Evolutionary conservation across 306 rosid species (phyloP), one percentile per base, ranked within the genome.

Genomic region (Fragaria nilgerrensis): DNA sequence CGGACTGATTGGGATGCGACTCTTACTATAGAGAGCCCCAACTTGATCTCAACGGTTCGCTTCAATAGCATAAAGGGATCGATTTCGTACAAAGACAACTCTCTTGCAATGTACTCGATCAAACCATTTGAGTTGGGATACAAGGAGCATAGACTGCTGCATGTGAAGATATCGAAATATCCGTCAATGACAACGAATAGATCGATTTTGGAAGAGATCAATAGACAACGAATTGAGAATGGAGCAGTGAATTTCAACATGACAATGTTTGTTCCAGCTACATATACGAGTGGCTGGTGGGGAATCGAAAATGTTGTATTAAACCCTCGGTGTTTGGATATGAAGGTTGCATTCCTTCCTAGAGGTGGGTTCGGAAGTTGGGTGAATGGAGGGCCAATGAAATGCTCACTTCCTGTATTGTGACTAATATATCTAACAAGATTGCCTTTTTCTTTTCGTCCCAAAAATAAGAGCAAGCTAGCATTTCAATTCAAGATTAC

Each of bases 251-350:
- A 11, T 27, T 47, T 70, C 6, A 27, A 34, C 74, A 27, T 47
- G 59, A 34, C 17, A 27, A 47, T 70, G 59, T 70, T 70, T 29
- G 63, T 52, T 71, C 50, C 45, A 25, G 75, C 75, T 7, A 50
- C 75, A 34, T 70, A 70, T 12, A 50, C 25, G 29, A 32, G 19
- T 0, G 75, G 47, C 5, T 71, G 47, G 47, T 49, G 63, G 29
- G 75, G 45, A 15, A 45, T 13, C 11, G 27, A 71, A 20, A 0
- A 20, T 5, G 32, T 71, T 71, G 62, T 34, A 2, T 48, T 32
- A 5, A 71, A 22, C 62, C 75, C 47, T 71, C 75, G 32, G 19
- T 50, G 75, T 71, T 11, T 50, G 29, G 63, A 71, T 49, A 25
- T 32, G 20, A 71, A 20, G 75, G 45, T 50, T 71, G 75, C 14